Conservation (phyloP, 768 basidiomycete genomes). For the Auriscalpium vulgare region DNA sequence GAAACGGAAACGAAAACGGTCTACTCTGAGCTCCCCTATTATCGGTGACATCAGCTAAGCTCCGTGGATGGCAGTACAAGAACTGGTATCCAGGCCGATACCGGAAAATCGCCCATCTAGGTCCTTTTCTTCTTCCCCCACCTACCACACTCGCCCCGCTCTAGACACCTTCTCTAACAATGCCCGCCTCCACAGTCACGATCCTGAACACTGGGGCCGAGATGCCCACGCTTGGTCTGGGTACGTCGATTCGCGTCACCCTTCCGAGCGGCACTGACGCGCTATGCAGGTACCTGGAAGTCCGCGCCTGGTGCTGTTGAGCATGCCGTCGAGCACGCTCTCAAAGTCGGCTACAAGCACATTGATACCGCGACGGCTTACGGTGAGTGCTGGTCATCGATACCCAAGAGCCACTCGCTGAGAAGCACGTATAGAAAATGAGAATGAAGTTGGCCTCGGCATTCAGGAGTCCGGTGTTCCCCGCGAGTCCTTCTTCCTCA, state of each 20-base stretch:
- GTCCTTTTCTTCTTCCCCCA: not conserved
- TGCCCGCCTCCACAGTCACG: conserved; percentile 1
- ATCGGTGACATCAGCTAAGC: no score
- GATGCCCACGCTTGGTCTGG: conserved; percentile 1
- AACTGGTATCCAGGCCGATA: no score
- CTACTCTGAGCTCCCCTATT: no score
- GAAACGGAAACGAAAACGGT: no score
- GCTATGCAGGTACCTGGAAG: conserved; percentile 64
- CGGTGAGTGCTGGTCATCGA: conserved; percentile 17
- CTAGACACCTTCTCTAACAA: not conserved
- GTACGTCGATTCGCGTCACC: not conserved
- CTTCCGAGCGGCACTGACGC: not conserved
- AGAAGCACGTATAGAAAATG: conserved; percentile 36
- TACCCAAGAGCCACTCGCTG: no score
- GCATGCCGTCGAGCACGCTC: conserved; percentile 64
- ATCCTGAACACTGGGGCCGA: conserved; percentile 1
- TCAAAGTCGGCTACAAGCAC: conserved; percentile 67
- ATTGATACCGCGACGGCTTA: conserved; percentile 68
- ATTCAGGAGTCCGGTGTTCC: conserved; percentile 69
- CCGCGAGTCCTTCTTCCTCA: conserved; percentile 71
- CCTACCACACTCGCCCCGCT: not conserved
- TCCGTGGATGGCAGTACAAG: no score
- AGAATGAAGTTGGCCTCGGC: conserved; percentile 75
- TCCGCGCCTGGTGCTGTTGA: conserved; percentile 62
- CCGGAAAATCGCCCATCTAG: not conserved